These are phyloP conservation scores for Colletotrichum sp. DNA, from an alignment of 2,329 filamentous ascomycete genomes.

Conservation along the genomic window DNA sequence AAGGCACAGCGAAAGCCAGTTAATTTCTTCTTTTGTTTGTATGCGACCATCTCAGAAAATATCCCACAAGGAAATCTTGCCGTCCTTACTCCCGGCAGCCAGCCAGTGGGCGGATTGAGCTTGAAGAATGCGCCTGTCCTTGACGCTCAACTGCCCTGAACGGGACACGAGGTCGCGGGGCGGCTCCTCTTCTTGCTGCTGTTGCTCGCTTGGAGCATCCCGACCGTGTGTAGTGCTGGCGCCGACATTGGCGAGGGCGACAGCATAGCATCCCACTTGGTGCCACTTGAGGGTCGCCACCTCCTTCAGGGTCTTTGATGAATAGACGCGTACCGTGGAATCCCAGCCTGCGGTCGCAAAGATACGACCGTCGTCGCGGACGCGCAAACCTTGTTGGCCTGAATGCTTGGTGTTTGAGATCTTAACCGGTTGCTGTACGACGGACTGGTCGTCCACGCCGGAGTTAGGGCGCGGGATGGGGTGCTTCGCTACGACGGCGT, in stretches of 20 bases:
- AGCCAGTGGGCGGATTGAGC: constrained; percentile 84
- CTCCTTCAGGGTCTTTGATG: constrained; percentile 79
- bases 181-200: background rate
- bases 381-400: constrained; percentile 80
- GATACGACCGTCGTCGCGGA: constrained; percentile 81
- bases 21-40: background rate
- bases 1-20: background rate
- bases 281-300: constrained; percentile 96
- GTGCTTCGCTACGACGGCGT: constrained; percentile 80
- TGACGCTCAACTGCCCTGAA: constrained; percentile 52
- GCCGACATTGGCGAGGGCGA: constrained; percentile 67
- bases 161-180: constrained; percentile 3
- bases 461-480: constrained; percentile 53
- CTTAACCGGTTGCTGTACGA: constrained; percentile 56
- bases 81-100: constrained; percentile 90
- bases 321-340: constrained; percentile 79
- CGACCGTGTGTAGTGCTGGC: background rate
- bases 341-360: constrained; percentile 97
- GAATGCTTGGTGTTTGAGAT: constrained; percentile 81
- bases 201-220: background rate
- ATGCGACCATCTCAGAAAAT: constrained; percentile 68
- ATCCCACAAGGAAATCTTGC: constrained; percentile 95
- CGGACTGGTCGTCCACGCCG: background rate
- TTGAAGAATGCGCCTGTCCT: constrained; percentile 65
- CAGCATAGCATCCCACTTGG: constrained; percentile 82